Evolutionary conservation across 768 basidiomycete species (phyloP), one percentile per base, ranked within the genome.

Genomic region (Tricholoma flavovirens): DNA sequence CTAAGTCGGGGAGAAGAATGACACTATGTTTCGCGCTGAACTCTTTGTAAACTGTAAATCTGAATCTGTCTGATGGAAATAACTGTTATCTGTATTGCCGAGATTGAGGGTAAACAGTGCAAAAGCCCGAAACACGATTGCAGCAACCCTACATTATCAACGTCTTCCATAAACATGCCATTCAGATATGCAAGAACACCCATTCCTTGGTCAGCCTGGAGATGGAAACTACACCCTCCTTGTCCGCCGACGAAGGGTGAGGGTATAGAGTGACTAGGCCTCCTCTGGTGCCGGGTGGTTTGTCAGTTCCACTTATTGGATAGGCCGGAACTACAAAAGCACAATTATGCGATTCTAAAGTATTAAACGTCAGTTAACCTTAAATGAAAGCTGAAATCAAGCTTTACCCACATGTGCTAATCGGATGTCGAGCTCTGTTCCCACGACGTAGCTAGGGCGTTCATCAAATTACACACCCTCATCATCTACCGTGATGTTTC

Each of bases 401-500:
- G n/a, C 26, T 11, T 30, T 5, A 30, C 45, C 5, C 6, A 46
- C 45, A 22, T n/a, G 29, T 49, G n/a, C 22, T 12, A 30, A 49
- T 4, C 8, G 46, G 17, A 30, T 26, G n/a, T 17, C 2, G 46
- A 49, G 6, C 7, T 8, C 14, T 22, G 4, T 29, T 29, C 26
- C n/a, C 24, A 14, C n/a, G 29, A 49, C 5, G 26, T 15, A 30
- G n/a, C 8, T 2, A 17, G 12, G 24, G 45, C 15, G 4, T 5
- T 45, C 22, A 22, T 24, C 22, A 49, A n/a, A 3, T 30, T 49
- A 49, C 24, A 24, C 4, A 6, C 43, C 43, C 45, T 49, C 46
- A 5, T 49, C 46, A 8, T 49, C 46, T 7, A 29, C 46, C 9
- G 63, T 71, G 46, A 83, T 75, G 60, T 87, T 88, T 42, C 86